Conservation (phyloP, 345 rosid species). For the Hibiscus syriacus region DNA sequence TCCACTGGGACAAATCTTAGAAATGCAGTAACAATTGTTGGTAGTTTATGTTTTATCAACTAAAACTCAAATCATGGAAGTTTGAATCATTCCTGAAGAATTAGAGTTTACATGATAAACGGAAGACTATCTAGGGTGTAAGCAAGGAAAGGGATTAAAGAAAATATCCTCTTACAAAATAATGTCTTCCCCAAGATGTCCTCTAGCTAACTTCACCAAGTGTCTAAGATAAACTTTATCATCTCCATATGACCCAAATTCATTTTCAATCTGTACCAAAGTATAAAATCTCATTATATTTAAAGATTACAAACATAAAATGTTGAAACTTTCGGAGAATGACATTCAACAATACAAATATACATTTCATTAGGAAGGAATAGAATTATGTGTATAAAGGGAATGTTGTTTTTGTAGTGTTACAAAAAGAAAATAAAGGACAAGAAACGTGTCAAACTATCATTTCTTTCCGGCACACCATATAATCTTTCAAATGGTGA, state of each 20-base stretch:
- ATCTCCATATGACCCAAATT: constrained; percentile 89
- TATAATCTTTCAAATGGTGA: background rate
- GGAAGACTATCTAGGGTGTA: background rate
- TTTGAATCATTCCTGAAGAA: background rate
- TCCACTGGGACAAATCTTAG: no score
- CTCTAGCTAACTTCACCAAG: constrained; percentile 52
- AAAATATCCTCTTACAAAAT: constrained; percentile 49
- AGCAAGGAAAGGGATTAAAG: constrained; percentile 5
- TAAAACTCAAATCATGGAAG: background rate
- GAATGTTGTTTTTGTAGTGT: background rate
- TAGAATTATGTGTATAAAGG: background rate
- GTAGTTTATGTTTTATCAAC: background rate
- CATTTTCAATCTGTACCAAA: constrained; percentile 75
- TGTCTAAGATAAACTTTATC: constrained; percentile 76
- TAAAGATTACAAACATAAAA: constrained; percentile 6
- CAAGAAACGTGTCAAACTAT: background rate
- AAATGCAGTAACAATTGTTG: no score
- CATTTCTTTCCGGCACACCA: background rate
- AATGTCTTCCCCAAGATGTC: constrained; percentile 51
- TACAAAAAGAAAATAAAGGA: background rate
- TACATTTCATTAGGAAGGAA: background rate
- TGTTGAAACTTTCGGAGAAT: constrained; percentile 9
- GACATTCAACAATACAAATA: background rate
- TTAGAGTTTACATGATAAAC: constrained; percentile 4
- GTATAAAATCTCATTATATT: constrained; percentile 3